phyloP scores from a whole-genome alignment of 768 basidiomycete species.

The Rossbeevera mucosa region DNA sequence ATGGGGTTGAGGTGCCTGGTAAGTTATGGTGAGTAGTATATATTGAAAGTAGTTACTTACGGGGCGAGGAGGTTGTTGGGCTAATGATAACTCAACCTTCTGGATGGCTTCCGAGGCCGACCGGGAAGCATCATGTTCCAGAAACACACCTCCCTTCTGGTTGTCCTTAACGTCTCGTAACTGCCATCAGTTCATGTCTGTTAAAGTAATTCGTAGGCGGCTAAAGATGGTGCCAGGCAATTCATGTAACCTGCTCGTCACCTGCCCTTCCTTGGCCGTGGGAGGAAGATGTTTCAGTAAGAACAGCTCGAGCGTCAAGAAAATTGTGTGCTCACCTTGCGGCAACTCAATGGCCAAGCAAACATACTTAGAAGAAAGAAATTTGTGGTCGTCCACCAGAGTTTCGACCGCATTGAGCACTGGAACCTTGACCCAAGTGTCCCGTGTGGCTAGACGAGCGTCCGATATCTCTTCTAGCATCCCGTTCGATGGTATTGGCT shows the following conservation, averaged over 20 bases:
- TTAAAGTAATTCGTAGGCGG: background rate
- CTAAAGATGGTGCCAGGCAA: background rate
- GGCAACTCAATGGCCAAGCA: background rate
- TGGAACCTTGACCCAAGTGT: background rate
- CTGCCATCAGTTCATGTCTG: background rate
- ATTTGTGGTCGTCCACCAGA: background rate
- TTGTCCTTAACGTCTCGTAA: background rate
- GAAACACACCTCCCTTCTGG: background rate
- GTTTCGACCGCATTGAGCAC: background rate
- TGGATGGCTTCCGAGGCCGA: background rate
- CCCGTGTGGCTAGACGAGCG: background rate
- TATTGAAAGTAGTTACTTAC: background rate
- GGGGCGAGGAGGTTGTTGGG: background rate
- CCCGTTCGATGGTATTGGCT: too few relatives aligned
- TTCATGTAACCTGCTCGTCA: background rate
- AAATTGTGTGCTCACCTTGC: background rate
- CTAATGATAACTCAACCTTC: background rate
- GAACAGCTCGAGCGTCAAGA: background rate
- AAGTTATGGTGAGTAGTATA: background rate
- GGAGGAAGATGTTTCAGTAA: background rate
- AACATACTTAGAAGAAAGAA: background rate
- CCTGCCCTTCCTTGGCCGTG: background rate
- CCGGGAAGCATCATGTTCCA: background rate
- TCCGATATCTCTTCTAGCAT: background rate
- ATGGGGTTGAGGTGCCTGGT: background rate